Percentiles rank a stretch among this genome's conserved stretches.
These are phyloP conservation scores for Penicillium turbatum DNA, from an alignment of 495 filamentous ascomycete genomes.

Conservation along the genomic window DNA sequence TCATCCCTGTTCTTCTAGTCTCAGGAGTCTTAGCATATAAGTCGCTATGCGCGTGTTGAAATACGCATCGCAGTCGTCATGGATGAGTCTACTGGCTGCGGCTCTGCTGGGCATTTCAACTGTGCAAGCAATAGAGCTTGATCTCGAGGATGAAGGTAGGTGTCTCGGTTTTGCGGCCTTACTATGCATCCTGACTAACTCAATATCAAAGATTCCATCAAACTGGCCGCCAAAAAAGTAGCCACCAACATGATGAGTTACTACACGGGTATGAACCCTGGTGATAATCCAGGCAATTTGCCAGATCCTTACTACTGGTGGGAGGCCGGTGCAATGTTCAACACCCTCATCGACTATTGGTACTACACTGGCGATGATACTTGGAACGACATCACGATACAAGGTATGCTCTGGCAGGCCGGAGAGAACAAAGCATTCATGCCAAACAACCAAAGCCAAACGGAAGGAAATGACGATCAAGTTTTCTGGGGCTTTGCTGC, in stretches of 20 bases:
- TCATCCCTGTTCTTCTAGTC: not conserved
- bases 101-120: constrained; percentile 16
- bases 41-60: constrained; percentile 12
- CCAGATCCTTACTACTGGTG: constrained; percentile 81
- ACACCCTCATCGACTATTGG: constrained; percentile 77
- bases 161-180: not conserved
- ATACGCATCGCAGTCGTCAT: constrained; percentile 14
- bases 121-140: constrained; percentile 21
- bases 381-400: constrained; percentile 65
- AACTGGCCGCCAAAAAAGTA: constrained; percentile 38
- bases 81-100: constrained; percentile 16
- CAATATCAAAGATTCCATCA: constrained; percentile 40
- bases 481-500: constrained; percentile 81
- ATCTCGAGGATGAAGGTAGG: constrained; percentile 23
- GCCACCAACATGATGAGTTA: constrained; percentile 52
- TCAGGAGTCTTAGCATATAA: not conserved
- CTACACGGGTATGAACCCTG: constrained; percentile 68
- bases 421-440: constrained; percentile 66
- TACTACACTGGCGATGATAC: constrained; percentile 69
- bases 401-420: constrained; percentile 68
- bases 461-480: constrained; percentile 80
- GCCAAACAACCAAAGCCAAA: constrained; percentile 75
- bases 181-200: not conserved
- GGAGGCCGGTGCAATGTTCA: constrained; percentile 76
- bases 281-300: constrained; percentile 66